These are phyloP conservation scores for Blumeria hordei DNA, from an alignment of 2,329 filamentous ascomycete species.

Conservation along the genomic window DNA sequence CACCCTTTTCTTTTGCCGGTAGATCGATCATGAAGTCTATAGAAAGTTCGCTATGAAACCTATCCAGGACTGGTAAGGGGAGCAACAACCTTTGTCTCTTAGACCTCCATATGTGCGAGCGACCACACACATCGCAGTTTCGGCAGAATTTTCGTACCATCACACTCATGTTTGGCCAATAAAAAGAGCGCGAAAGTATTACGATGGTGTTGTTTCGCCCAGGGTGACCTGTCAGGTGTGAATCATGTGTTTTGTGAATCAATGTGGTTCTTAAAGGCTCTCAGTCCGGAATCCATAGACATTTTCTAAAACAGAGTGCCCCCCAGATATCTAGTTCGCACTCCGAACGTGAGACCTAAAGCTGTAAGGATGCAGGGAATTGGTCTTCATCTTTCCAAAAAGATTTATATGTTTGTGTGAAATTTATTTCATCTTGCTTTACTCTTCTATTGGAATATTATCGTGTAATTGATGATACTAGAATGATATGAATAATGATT, in stretches of 20 bases:
- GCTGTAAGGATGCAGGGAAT: background rate
- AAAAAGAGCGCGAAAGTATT: background rate
- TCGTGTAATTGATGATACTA: too few species aligned
- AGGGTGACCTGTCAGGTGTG: background rate
- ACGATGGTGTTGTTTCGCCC: background rate
- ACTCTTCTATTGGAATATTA: too few species aligned
- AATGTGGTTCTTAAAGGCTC: background rate
- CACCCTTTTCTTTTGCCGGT: background rate
- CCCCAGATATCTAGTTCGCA: background rate
- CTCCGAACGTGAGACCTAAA: background rate
- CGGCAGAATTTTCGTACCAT: background rate
- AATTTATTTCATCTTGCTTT: background rate
- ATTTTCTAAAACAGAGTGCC: background rate
- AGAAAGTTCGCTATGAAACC: background rate
- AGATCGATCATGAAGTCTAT: background rate
- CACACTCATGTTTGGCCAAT: background rate
- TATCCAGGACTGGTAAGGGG: background rate
- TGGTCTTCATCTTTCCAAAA: background rate
- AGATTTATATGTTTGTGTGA: background rate
- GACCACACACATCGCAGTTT: background rate
- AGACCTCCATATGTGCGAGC: background rate
- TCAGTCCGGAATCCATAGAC: background rate
- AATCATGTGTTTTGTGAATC: background rate
- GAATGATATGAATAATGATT: too few species aligned
- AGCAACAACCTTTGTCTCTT: background rate